Conservation (phyloP, 2,329 filamentous ascomycete genomes). For the Alternaria arbusti region DNA sequence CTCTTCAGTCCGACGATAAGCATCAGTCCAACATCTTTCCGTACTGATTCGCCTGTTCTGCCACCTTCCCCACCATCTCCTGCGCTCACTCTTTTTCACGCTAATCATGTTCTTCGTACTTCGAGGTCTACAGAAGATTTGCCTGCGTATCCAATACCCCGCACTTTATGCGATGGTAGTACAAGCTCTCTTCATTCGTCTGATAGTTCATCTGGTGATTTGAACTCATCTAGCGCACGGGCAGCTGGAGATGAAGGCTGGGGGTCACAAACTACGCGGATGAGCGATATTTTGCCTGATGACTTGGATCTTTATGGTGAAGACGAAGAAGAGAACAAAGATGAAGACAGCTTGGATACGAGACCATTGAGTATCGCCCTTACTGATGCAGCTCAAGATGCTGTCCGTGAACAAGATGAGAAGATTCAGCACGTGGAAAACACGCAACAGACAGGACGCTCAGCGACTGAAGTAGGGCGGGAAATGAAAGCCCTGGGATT, state of each 20-base stretch:
- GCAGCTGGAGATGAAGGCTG: neutral
- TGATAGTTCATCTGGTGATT: neutral
- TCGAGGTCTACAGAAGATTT: neutral
- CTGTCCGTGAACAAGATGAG: neutral
- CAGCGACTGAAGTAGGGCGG: neutral
- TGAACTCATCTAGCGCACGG: neutral
- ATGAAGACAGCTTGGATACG: neutral
- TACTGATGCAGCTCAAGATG: neutral
- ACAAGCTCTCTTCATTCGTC: neutral
- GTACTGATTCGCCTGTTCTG: neutral
- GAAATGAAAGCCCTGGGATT: neutral
- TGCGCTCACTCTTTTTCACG: neutral
- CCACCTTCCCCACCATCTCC: neutral
- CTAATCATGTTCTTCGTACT: neutral
- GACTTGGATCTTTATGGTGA: neutral
- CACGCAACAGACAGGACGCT: neutral
- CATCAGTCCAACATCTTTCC: neutral
- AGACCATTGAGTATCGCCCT: neutral
- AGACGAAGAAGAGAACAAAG: neutral
- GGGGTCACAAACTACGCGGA: neutral
- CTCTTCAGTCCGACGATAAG: constrained; percentile 5
- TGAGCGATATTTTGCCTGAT: constrained; percentile 8
- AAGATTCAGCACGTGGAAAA: neutral
- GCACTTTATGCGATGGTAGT: neutral
- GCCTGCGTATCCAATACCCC: neutral